These are phyloP conservation scores for Trichosporon sp. DNA, from an alignment of 1,284 basidiomycete genomes.

Conservation along the genomic window DNA sequence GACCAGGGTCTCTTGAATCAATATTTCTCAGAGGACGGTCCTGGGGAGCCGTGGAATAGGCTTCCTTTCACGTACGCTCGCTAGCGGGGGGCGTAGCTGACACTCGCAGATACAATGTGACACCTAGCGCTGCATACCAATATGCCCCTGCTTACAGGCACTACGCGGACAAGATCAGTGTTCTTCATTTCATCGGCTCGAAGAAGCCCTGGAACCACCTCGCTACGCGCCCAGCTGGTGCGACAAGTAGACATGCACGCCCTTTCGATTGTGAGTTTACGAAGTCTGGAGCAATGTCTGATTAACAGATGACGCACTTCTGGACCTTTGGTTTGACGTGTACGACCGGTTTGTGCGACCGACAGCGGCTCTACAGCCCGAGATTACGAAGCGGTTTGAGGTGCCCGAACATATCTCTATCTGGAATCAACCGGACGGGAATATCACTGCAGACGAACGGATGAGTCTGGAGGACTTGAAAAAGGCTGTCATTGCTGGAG, in stretches of 20 bases:
- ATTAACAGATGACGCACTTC: slow-evolving; percentile 53
- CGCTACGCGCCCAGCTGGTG: slow-evolving; percentile 54
- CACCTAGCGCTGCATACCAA: slow-evolving; percentile 95
- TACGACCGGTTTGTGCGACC: slow-evolving; percentile 79
- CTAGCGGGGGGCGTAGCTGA: neutral
- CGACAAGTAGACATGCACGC: slow-evolving; percentile 18
- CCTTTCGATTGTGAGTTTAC: slow-evolving; percentile 42
- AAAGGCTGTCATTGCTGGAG: slow-evolving; percentile 60
- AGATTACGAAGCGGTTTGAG: slow-evolving; percentile 55
- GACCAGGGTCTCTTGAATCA: slow-evolving; percentile 95
- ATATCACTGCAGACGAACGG: slow-evolving; percentile 26
- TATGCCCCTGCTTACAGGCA: slow-evolving; percentile 94
- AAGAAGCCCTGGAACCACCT: slow-evolving; percentile 87
- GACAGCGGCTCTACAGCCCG: slow-evolving; percentile 41
- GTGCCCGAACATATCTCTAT: slow-evolving; percentile 64
- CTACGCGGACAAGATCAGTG: slow-evolving; percentile 79
- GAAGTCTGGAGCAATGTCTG: neutral
- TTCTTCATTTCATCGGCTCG: slow-evolving; percentile 89
- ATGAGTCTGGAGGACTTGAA: slow-evolving; percentile 66
- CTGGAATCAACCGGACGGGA: slow-evolving; percentile 56
- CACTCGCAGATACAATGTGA: slow-evolving; percentile 71
- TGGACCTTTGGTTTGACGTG: slow-evolving; percentile 83
- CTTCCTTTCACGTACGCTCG: slow-evolving; percentile 69
- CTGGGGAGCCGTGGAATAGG: slow-evolving; percentile 77
- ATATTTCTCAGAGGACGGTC: slow-evolving; percentile 59